Percentiles rank a stretch among this genome's conserved stretches.
phyloP scores from a whole-genome alignment of 129 eudicot genomes.

The Pittosporum tobira region DNA sequence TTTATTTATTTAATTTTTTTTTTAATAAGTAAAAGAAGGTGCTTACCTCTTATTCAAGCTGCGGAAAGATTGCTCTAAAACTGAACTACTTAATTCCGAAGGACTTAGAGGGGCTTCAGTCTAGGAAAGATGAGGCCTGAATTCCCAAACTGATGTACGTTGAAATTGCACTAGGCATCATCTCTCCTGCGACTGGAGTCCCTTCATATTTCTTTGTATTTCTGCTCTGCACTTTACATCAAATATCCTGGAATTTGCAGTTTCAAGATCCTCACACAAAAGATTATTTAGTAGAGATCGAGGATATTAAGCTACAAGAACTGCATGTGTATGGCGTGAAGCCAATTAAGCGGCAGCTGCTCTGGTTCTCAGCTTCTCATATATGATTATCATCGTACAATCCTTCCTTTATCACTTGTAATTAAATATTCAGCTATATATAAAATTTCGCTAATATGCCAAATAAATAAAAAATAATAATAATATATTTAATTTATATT shows the following conservation, averaged over 20 bases:
- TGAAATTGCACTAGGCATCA: too few relatives aligned
- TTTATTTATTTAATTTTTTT: too few relatives aligned
- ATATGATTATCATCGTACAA: too few relatives aligned
- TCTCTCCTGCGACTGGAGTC: too few relatives aligned
- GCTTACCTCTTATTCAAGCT: not conserved
- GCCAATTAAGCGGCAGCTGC: too few relatives aligned
- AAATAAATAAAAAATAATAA: too few relatives aligned
- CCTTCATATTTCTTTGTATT: not conserved
- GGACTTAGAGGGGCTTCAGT: conserved; percentile 4
- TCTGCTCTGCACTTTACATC: not conserved
- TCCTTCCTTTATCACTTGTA: not conserved
- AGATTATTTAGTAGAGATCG: not conserved
- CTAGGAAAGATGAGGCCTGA: conserved; percentile 3
- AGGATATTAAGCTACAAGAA: not conserved
- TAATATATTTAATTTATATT: too few relatives aligned
- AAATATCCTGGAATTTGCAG: not conserved
- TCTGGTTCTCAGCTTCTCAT: not conserved
- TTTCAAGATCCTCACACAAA: not conserved
- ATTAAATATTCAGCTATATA: too few relatives aligned
- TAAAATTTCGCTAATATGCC: not conserved
- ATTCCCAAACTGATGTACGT: too few relatives aligned
- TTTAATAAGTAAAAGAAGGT: too few relatives aligned
- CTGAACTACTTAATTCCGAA: too few relatives aligned
- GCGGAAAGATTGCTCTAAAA: not conserved
- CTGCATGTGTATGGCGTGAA: too few relatives aligned